Conservation (phyloP, 2,329 filamentous ascomycete genomes). For the Colletotrichum sansevieriae region DNA sequence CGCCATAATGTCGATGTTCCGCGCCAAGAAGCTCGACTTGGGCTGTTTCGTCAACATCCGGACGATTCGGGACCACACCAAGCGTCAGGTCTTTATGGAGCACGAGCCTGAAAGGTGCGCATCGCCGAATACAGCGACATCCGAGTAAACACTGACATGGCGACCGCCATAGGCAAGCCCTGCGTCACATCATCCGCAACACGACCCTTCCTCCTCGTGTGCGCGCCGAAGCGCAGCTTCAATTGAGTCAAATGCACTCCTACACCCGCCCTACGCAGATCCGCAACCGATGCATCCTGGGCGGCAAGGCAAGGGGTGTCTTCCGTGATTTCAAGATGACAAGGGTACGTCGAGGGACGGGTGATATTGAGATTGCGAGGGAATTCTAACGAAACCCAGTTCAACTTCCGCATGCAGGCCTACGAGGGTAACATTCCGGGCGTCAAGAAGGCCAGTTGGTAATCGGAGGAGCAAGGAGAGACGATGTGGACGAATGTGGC, state of each 20-base stretch:
- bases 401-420: conserved; percentile 91
- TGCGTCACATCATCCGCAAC: conserved; percentile 94
- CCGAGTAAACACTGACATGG: conserved; percentile 1
- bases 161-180: conserved; percentile 78
- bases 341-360: conserved; percentile 74
- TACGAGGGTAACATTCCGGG: conserved; percentile 88
- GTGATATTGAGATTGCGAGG: not conserved
- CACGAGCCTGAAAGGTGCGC: conserved; percentile 87
- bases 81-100: conserved; percentile 91
- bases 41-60: conserved; percentile 89
- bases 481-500: conserved; percentile 5
- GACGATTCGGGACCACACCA: conserved; percentile 93
- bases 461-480: conserved; percentile 50
- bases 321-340: conserved; percentile 93
- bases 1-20: conserved; percentile 83
- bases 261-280: conserved; percentile 96
- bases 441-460: conserved; percentile 98
- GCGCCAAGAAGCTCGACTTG: conserved; percentile 90
- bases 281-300: conserved; percentile 91
- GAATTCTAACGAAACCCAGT: conserved; percentile 66
- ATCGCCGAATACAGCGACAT: not conserved
- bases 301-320: conserved; percentile 92
- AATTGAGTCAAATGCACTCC: conserved; percentile 94
- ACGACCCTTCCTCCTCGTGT: conserved; percentile 84
- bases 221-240: conserved; percentile 91